These are phyloP conservation scores for Biscutella laevigata DNA, from an alignment of 441 rosid species.

Conservation along the genomic window DNA sequence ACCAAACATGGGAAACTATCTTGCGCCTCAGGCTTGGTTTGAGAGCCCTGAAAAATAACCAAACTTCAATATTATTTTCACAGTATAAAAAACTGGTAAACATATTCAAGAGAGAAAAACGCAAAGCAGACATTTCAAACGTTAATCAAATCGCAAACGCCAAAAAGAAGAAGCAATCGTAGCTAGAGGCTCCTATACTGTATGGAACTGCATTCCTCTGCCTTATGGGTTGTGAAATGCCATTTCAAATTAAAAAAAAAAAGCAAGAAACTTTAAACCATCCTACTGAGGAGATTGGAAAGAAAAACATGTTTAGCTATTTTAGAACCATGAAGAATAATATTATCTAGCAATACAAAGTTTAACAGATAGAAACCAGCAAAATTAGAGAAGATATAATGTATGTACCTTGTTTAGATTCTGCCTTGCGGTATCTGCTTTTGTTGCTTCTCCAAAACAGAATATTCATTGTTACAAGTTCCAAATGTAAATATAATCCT, in stretches of 20 bases:
- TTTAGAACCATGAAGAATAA: background rate
- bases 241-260: background rate
- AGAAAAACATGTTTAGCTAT: background rate
- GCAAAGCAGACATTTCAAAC: background rate
- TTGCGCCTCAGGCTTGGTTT: background rate
- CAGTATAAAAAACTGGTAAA: background rate
- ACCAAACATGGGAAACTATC: background rate
- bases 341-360: background rate
- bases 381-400: background rate
- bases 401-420: conserved; percentile 19
- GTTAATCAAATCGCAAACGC: background rate
- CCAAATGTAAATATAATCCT: background rate
- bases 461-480: conserved; percentile 10
- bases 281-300: background rate
- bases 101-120: background rate
- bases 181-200: background rate
- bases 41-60: background rate
- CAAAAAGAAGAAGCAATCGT: background rate
- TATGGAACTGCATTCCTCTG: background rate
- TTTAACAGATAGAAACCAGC: background rate
- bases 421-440: background rate
- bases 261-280: background rate
- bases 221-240: background rate
- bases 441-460: conserved; percentile 4
- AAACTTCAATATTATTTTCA: background rate